Evolutionary conservation across 2,329 filamentous ascomycete genomes (phyloP), one percentile per base, ranked within the genome.

Genomic region (Colletotrichum destructivum): DNA sequence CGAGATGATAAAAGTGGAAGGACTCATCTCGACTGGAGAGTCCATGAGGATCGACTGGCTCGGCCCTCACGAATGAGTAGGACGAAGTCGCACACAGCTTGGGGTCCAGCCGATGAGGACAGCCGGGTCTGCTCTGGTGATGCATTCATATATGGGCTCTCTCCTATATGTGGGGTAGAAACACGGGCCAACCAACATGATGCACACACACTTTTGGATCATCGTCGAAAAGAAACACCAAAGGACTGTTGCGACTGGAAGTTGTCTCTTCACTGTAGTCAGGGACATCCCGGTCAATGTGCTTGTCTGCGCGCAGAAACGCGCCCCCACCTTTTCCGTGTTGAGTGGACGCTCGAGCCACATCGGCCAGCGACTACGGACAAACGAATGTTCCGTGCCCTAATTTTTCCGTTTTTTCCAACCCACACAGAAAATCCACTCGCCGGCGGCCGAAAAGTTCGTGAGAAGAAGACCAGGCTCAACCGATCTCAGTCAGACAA

Each of bases 401-500:
- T 72, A 72, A 71, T 60, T 69, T 64, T 61, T 44, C 26, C 44
- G 51, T 51, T 18, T 70, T 67, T 51, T 6, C 16, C 21, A 62
- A 60, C 69, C 69, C 72, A 73, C 72, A 72, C 54, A 59, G 44
- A 40, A 71, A 68, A 68, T 62, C 63, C 44, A 47, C 59, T 51
- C 49, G 23, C 16, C 13, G 7, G 4, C 13, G 31, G 11, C 5
- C 15, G 8, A 21, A 64, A 72, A 69, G 56, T 71, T 54, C 38
- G 61, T 62, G 67, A 38, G 35, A 38, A 38, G 35, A 71, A 65
- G 40, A 35, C 16, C 47, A 66, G 47, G 62, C 66, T 44, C 56
- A 65, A 64, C 12, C 42, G 65, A 71, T 71, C 62, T 73, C 70
- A 66, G 46, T 62, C 60, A 42, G 52, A 21, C 64, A 73, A 68